These are phyloP conservation scores for Naganishia sp. DNA, from an alignment of 1,284 basidiomycete genomes.

Conservation along the genomic window DNA sequence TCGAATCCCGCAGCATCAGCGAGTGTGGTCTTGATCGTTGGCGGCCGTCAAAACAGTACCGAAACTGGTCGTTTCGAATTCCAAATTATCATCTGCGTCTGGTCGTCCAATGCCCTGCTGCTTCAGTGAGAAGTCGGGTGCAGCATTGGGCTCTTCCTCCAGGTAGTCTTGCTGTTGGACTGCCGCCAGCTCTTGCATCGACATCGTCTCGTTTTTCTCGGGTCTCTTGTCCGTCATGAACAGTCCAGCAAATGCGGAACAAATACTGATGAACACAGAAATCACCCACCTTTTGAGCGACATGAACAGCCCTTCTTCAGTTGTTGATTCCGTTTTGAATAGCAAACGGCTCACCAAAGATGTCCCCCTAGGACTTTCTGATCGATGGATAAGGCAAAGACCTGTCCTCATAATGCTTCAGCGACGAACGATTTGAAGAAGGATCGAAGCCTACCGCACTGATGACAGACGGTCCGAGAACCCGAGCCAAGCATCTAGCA, in stretches of 20 bases:
- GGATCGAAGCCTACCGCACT: conserved; percentile 38
- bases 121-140: not conserved
- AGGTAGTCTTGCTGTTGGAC: not conserved
- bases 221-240: conserved; percentile 13
- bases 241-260: conserved; percentile 25
- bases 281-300: conserved; percentile 40
- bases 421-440: not conserved
- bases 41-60: not conserved
- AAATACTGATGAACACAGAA: conserved; percentile 41
- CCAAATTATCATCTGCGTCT: not conserved
- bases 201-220: conserved; percentile 11
- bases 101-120: not conserved
- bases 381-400: conserved; percentile 48
- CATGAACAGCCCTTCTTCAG: not conserved
- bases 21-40: not conserved
- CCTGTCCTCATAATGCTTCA: conserved; percentile 31
- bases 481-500: conserved; percentile 43
- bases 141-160: not conserved
- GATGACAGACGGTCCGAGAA: conserved; percentile 47
- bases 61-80: not conserved
- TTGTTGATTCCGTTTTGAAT: not conserved
- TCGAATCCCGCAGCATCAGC: not conserved
- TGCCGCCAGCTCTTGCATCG: conserved; percentile 24
- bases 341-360: conserved; percentile 40
- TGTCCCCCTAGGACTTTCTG: conserved; percentile 43